These are phyloP conservation scores for Amborella trichopoda DNA, from an alignment of 164 flowering plant genomes.

Conservation along the genomic window DNA sequence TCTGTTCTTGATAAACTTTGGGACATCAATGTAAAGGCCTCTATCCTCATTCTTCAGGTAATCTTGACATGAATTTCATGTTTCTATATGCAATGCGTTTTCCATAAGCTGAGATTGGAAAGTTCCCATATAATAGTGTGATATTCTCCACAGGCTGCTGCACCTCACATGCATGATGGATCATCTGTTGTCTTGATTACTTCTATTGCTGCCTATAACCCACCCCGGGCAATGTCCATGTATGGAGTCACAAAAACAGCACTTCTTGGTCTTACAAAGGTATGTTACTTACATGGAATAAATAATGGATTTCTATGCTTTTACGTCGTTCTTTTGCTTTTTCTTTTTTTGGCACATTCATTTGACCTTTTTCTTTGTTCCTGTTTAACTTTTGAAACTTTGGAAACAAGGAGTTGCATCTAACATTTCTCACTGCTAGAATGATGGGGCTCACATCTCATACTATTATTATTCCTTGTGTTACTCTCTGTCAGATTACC, in stretches of 20 bases:
- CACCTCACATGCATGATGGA: slow-evolving; percentile 69
- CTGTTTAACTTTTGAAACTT: no score
- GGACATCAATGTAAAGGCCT: slow-evolving; percentile 87
- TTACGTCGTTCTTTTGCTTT: no score
- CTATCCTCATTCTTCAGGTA: slow-evolving; percentile 72
- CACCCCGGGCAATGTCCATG: slow-evolving; percentile 60
- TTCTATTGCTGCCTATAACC: slow-evolving; percentile 60
- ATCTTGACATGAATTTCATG: background rate
- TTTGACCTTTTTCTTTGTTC: no score
- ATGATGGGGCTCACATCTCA: no score
- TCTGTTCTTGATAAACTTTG: slow-evolving; percentile 87
- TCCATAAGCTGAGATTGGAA: background rate
- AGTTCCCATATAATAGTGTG: background rate
- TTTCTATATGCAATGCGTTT: background rate
- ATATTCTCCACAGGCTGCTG: slow-evolving; percentile 49
- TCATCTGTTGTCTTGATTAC: slow-evolving; percentile 77
- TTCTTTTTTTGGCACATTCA: no score
- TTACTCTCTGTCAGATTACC: no score
- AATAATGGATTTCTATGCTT: background rate
- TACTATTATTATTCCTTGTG: no score
- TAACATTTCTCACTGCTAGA: no score
- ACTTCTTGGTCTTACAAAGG: slow-evolving; percentile 97
- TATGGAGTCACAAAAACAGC: slow-evolving; percentile 98
- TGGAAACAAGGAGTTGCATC: no score
- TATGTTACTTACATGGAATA: slow-evolving; percentile 6